Conservation (phyloP, 495 filamentous ascomycete genomes). For the Aspergillus carlsbadensis region DNA sequence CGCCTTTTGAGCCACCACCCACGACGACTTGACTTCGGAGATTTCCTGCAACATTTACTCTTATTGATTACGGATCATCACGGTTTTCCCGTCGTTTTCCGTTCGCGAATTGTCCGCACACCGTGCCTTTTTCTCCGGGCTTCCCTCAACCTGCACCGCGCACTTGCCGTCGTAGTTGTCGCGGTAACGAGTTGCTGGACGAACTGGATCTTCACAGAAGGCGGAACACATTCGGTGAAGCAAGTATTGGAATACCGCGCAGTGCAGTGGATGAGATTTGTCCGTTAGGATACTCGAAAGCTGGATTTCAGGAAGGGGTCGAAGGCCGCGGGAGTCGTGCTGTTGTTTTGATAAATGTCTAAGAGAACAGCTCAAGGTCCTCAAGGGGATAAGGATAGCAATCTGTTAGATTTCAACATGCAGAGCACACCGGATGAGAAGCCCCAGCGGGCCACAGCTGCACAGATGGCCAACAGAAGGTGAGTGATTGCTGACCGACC, state of each 20-base stretch:
- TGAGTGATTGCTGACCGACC: conserved; percentile 39
- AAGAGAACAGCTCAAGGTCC: conserved; percentile 39
- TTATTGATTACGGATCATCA: not conserved
- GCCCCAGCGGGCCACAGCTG: conserved; percentile 50
- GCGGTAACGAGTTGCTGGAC: conserved; percentile 5
- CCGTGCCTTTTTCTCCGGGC: not conserved
- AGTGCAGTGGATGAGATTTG: conserved; percentile 17
- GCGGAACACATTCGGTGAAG: not conserved
- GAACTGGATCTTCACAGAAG: not conserved
- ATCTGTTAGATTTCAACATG: conserved; percentile 36
- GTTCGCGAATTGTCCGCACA: conserved; percentile 12
- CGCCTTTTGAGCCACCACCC: conserved; percentile 2
- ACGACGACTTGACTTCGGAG: not conserved
- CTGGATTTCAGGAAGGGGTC: conserved; percentile 16
- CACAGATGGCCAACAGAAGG: conserved; percentile 53
- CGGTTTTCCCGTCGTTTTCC: not conserved
- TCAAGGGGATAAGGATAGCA: conserved; percentile 33
- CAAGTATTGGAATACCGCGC: not conserved
- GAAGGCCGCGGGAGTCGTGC: conserved; percentile 10
- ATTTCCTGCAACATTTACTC: not conserved
- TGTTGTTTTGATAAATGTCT: conserved; percentile 30
- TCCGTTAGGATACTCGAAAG: conserved; percentile 1
- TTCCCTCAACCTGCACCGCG: conserved; percentile 5
- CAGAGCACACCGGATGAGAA: conserved; percentile 45
- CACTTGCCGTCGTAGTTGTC: conserved; percentile 11